Conservation (phyloP, 1,139 yeast species). For the Sugiyamaella castrensis region DNA sequence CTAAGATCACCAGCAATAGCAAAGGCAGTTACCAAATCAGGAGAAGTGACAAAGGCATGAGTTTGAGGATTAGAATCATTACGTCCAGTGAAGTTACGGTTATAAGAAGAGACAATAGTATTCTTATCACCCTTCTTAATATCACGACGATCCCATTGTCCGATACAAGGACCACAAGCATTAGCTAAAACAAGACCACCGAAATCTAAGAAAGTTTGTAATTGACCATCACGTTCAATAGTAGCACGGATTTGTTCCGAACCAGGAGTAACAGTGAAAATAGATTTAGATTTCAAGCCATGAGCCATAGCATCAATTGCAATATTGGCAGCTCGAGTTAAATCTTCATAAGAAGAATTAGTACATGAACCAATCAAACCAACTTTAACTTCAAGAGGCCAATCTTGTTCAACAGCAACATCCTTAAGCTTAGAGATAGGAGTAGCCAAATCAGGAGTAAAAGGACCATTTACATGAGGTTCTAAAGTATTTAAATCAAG, state of each 20-base stretch:
- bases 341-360: constrained; percentile 98
- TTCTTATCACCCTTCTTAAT: constrained; percentile 96
- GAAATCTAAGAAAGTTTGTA: constrained; percentile 81
- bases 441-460: constrained; percentile 98
- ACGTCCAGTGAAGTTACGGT: constrained; percentile 99
- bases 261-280: constrained; percentile 97
- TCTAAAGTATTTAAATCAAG: constrained; percentile 92
- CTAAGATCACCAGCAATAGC: constrained; percentile 97
- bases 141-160: constrained; percentile 99
- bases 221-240: constrained; percentile 95
- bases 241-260: constrained; percentile 99
- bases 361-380: constrained; percentile 99
- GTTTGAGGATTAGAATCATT: constrained; percentile 99
- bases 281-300: constrained; percentile 86
- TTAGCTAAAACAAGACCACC: constrained; percentile 97
- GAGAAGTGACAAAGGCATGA: constrained; percentile 97
- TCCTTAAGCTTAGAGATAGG: constrained; percentile 92
- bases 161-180: constrained; percentile 99
- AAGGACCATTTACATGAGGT: constrained; percentile 98
- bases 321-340: constrained; percentile 96
- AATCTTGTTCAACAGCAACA: constrained; percentile 79
- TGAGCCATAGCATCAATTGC: constrained; percentile 86
- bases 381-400: constrained; percentile 94
- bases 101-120: constrained; percentile 97
- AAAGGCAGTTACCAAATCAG: constrained; percentile 94